Evolutionary conservation across 768 basidiomycete species (phyloP).

Genomic region (Boletus coccyginus): DNA sequence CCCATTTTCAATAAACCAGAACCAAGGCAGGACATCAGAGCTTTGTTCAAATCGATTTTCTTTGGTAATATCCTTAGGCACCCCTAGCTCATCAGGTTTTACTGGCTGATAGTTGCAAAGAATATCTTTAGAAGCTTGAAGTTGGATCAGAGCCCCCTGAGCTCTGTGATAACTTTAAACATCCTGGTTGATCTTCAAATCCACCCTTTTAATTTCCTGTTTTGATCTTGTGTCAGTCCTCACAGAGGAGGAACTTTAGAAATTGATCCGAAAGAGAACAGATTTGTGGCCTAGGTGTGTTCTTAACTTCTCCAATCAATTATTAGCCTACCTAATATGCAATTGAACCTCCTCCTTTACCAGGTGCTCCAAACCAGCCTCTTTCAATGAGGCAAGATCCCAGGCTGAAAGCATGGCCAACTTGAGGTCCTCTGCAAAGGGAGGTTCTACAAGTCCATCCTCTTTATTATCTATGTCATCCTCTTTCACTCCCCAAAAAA

Average conservation of each 20-base stretch:
- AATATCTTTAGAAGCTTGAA: neutral
- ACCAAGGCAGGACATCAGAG: no score
- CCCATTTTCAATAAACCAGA: no score
- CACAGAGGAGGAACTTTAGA: neutral
- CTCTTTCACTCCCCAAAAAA: no score
- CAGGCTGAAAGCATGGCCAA: no score
- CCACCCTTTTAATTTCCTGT: neutral
- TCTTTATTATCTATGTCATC: no score
- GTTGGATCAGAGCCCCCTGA: neutral
- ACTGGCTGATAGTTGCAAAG: neutral
- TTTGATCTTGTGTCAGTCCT: neutral
- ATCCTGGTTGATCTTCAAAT: neutral
- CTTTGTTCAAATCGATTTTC: neutral
- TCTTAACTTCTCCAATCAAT: neutral
- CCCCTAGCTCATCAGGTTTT: neutral
- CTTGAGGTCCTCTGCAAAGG: no score
- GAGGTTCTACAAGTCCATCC: no score
- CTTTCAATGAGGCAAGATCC: no score
- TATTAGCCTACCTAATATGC: neutral
- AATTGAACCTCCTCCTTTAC: neutral
- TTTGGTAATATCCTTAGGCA: neutral
- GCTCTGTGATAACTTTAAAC: neutral
- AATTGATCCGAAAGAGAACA: neutral
- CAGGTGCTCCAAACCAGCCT: neutral
- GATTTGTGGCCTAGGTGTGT: no score